Conservation (phyloP, 2,329 filamentous ascomycete species). For the Torrubiella hemipterigena region DNA sequence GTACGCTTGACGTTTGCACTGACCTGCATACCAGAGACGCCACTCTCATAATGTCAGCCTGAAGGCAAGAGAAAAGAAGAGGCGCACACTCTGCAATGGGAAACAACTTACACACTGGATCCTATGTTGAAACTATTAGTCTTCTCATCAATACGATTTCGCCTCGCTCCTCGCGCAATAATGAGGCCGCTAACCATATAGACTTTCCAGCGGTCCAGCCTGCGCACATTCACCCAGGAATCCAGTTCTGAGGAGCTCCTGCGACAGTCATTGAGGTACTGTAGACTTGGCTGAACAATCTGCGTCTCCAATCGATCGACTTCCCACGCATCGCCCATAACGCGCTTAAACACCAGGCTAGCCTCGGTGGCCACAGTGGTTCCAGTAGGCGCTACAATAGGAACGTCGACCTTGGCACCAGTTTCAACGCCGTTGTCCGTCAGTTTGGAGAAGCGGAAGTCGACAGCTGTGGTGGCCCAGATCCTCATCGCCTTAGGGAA, state of each 20-base stretch:
- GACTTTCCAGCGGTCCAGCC: neutral
- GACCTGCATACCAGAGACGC: neutral
- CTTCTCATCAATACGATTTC: neutral
- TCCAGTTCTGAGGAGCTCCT: neutral
- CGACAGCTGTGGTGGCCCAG: neutral
- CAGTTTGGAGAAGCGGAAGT: neutral
- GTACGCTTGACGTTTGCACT: neutral
- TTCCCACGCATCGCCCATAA: constrained; percentile 1
- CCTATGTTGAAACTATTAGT: neutral
- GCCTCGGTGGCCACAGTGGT: neutral
- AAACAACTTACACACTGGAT: neutral
- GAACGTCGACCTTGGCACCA: neutral
- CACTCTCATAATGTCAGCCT: neutral
- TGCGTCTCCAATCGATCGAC: constrained; percentile 1
- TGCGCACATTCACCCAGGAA: neutral
- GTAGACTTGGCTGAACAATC: neutral
- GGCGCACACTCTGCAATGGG: too few species aligned
- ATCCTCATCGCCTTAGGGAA: constrained; percentile 1
- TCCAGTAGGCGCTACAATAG: neutral
- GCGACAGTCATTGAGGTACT: neutral
- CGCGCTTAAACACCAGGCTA: neutral
- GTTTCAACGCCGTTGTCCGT: neutral
- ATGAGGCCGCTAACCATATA: constrained; percentile 1
- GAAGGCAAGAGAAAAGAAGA: neutral
- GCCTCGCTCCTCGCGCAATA: neutral